phyloP scores from a whole-genome alignment of 2,329 filamentous ascomycete species.

The Neofusicoccum laricinum region DNA sequence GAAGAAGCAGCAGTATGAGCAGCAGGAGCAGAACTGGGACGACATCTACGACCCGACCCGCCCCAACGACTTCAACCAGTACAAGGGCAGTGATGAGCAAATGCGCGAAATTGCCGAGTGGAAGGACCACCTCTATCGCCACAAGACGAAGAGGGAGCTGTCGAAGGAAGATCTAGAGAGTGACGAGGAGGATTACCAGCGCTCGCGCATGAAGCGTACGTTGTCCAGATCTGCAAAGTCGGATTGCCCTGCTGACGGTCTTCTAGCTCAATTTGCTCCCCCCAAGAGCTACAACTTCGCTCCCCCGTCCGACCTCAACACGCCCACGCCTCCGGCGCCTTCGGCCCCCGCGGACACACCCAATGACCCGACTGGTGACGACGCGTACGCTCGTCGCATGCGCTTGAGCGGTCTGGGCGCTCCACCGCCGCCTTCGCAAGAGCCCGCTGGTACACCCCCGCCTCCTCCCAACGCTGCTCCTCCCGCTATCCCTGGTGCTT shows the following conservation, averaged over 20 bases:
- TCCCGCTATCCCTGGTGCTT: conserved; percentile 36
- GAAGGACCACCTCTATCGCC: conserved; percentile 66
- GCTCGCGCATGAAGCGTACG: conserved; percentile 47
- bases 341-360: conserved; percentile 19
- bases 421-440: conserved; percentile 27
- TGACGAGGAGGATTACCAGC: conserved; percentile 44
- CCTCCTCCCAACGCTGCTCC: conserved; percentile 6
- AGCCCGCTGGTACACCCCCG: neutral
- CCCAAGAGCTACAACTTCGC: conserved; percentile 48
- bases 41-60: conserved; percentile 83
- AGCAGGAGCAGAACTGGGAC: conserved; percentile 73
- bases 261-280: conserved; percentile 49
- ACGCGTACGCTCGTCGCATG: conserved; percentile 64
- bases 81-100: conserved; percentile 79
- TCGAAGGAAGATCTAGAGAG: conserved; percentile 35
- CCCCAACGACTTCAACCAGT: conserved; percentile 82
- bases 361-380: conserved; percentile 64
- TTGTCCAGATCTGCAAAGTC: neutral
- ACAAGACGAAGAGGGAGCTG: neutral
- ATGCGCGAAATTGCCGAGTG: conserved; percentile 77
- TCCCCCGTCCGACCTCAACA: conserved; percentile 45
- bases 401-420: conserved; percentile 48
- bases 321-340: conserved; percentile 26
- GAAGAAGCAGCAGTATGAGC: conserved; percentile 70
- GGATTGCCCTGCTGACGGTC: neutral